Percentiles rank a stretch among this genome's conserved stretches.
Conservation (phyloP, 257 asterid species). For the Ilex asprella region DNA sequence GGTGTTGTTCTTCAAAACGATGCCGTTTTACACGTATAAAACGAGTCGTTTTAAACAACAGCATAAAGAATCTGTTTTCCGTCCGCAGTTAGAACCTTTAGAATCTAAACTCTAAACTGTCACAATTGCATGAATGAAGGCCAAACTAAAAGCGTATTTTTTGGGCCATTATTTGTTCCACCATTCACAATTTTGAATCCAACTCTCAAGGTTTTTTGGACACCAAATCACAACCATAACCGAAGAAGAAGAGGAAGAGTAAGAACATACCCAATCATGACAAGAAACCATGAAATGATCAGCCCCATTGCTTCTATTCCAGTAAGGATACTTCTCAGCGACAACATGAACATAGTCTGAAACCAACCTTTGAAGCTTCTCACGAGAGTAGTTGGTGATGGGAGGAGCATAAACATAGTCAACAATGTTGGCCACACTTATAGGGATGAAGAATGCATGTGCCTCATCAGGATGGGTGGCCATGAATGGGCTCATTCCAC, state of each 20-base stretch:
- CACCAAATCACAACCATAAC: background rate
- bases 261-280: slow-evolving; percentile 67
- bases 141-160: background rate
- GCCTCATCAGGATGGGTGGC: slow-evolving; percentile 67
- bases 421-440: slow-evolving; percentile 67
- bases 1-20: too few relatives aligned
- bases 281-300: slow-evolving; percentile 95
- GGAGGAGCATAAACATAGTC: slow-evolving; percentile 49
- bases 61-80: too few relatives aligned
- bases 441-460: slow-evolving; percentile 71
- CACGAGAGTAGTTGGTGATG: slow-evolving; percentile 19
- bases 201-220: background rate
- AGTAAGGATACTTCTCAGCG: slow-evolving; percentile 52
- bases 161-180: background rate
- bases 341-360: slow-evolving; percentile 57
- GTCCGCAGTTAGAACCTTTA: too few relatives aligned
- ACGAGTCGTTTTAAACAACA: too few relatives aligned
- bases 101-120: too few relatives aligned
- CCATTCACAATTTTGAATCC: background rate
- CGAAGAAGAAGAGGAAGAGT: background rate
- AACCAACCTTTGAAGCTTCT: slow-evolving; percentile 40
- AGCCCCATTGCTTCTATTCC: slow-evolving; percentile 73
- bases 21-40: too few relatives aligned
- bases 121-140: background rate
- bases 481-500: slow-evolving; percentile 29